Evolutionary conservation across 1,284 basidiomycete genomes (phyloP), one percentile per base, ranked within the genome.

Genomic region (Vanrija pseudolonga): DNA sequence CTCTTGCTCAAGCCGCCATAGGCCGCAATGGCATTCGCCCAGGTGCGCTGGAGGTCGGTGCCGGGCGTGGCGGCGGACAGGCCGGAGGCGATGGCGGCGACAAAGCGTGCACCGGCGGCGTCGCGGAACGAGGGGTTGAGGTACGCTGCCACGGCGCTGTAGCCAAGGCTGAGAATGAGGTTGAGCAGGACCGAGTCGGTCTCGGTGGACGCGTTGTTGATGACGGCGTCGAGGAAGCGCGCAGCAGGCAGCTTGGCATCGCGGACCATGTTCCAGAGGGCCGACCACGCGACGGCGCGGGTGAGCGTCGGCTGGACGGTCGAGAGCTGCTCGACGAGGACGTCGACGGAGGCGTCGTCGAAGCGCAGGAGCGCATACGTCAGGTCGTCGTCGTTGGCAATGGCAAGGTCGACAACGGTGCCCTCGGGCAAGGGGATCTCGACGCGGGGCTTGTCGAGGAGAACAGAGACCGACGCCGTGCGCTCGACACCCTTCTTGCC

Each of bases 341-440:
- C 26, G 19, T 32, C 19, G 22, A 54, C 52, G 7, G 52, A 54
- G n/a, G 47, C 37, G 9, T 44, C 23, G 47, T 49, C 52, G 37
- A 54, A 54, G 37, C 52, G 52, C 17, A 54, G 37, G 4, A 54
- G 47, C 2, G 42, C 52, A 37, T 54, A 54, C 12, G 52, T 54
- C 32, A 54, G 52, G 47, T 54, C 52, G 17, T 54, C 52, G 47
- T 54, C 52, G 52, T 54, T 54, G 37, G 52, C 52, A 38, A 54
- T 45, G 7, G 36, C 52, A 23, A 54, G 42, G 47, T 54, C 52
- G 19, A 23, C 47, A 15, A 11, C 24, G 4, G 52, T 45, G 9
- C 47, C 47, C 9, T 12, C 37, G 6, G 41, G 42, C 7, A 54
- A 47, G 15, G 52, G 47, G 17, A 54, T 47, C 42, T 49, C 24